Base-by-base conservation (phyloP, 768 basidiomycete genomes). In the Amylocystis lapponica region DNA sequence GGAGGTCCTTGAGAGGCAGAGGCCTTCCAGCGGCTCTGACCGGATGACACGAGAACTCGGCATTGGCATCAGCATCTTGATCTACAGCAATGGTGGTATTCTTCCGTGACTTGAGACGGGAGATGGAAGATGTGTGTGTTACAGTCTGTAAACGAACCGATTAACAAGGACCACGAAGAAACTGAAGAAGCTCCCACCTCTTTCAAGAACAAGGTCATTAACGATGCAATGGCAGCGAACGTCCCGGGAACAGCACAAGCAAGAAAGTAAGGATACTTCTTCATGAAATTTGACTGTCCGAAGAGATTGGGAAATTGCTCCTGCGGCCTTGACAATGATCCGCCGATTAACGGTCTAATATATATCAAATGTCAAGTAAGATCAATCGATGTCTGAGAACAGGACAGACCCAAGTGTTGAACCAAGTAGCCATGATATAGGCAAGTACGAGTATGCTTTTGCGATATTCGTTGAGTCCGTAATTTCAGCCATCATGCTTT, bases 401-500 rank as follows among this genome's bases (percentile, higher is more conserved):
- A n/a, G 16, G 33, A 60, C 72, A 39, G 14, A 76, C 73, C 73
- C 74, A 0, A 75, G 16, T 4, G 71, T 64, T 4, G 61, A 52
- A 23, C 74, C 74, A 12, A 53, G 56, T 17, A 66, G 65, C 74
- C 75, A 76, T 6, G 72, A 63, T 8, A 66, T 62, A 0, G 86
- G 85, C 67, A 83, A 68, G 45, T 73, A 82, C 1, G 80, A 77
- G 61, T 82, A 86, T 4, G 80, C 83, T 55, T 71, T 70, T 3
- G 82, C 69, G 35, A 87, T 68, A 57, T 85, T 86, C 0, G 80
- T 77, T 1, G 75, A 61, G 51, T 88, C 84, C 1, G 84, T 84
- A 51, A 88, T 71, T 57, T 88, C 86, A 6, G 73, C 76, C 62
- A 85, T 68, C 70, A 82, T 79, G 50, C 82, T 83, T 52, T 83